These are phyloP conservation scores for Colletotrichum sidae DNA, from an alignment of 2,329 filamentous ascomycete genomes.

Conservation along the genomic window DNA sequence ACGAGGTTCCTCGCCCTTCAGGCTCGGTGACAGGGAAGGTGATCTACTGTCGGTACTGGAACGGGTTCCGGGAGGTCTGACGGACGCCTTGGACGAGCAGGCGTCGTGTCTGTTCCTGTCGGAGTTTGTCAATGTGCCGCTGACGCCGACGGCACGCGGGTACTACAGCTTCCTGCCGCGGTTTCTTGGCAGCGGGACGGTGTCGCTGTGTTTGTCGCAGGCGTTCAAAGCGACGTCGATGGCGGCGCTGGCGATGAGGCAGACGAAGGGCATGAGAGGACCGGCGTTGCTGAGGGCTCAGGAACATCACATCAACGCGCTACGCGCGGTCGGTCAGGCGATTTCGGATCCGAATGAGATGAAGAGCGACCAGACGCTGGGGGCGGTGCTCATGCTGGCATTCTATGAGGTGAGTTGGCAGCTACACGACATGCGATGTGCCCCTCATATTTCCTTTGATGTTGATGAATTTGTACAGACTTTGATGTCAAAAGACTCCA, in stretches of 20 bases:
- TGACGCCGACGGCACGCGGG: constrained; percentile 21
- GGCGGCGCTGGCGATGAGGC: constrained; percentile 34
- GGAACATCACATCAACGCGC: constrained; percentile 34
- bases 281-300: constrained; percentile 30
- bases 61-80: constrained; percentile 24
- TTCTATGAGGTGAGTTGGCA: constrained; percentile 32
- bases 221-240: constrained; percentile 38
- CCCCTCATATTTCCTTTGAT: not conserved
- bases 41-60: constrained; percentile 26
- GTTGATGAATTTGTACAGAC: not conserved
- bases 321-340: constrained; percentile 32
- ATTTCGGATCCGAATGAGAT: constrained; percentile 30
- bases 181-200: constrained; percentile 25
- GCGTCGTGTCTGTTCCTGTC: constrained; percentile 37
- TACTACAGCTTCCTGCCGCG: constrained; percentile 34
- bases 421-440: rapidly evolving
- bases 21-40: constrained; percentile 15
- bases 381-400: constrained; percentile 36
- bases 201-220: constrained; percentile 29
- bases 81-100: constrained; percentile 32
- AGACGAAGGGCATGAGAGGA: constrained; percentile 11
- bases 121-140: constrained; percentile 35
- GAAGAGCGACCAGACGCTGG: constrained; percentile 35
- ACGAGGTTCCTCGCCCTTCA: constrained; percentile 16
- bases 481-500: constrained; percentile 37